Evolutionary conservation across 345 rosid species (phyloP).

Genomic region (Camelina laxa): DNA sequence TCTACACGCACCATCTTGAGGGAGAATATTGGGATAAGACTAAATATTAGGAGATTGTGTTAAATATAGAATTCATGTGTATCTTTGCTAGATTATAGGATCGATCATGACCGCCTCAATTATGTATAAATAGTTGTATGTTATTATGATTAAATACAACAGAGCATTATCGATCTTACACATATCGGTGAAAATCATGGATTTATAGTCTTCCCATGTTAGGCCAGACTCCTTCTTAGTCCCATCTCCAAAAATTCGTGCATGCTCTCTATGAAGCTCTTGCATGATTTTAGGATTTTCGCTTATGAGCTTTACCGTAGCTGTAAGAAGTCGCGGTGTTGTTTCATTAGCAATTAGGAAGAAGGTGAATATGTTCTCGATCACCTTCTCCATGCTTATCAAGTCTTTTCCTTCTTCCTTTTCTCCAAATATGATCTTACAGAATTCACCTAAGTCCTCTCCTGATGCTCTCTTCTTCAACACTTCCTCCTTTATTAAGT

Average conservation of each 20-base stretch:
- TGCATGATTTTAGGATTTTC: constrained; percentile 24
- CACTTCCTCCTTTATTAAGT: constrained; percentile 4
- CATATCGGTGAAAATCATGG: constrained; percentile 43
- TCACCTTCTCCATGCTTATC: constrained; percentile 5
- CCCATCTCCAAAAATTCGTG: neutral
- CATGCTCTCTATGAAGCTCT: constrained; percentile 33
- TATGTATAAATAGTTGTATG: too few species aligned
- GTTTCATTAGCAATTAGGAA: constrained; percentile 32
- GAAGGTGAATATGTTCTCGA: constrained; percentile 10
- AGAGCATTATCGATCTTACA: too few species aligned
- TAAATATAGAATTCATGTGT: too few species aligned
- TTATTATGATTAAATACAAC: too few species aligned
- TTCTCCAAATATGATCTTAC: constrained; percentile 18
- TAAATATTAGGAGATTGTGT: too few species aligned
- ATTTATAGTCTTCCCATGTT: constrained; percentile 38
- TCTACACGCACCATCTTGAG: too few species aligned
- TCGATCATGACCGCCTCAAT: too few species aligned
- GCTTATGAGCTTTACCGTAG: constrained; percentile 21
- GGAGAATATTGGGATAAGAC: too few species aligned
- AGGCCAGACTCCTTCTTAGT: neutral
- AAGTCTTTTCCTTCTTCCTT: constrained; percentile 3
- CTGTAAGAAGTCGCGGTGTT: constrained; percentile 5
- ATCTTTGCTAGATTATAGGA: too few species aligned
- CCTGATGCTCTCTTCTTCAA: constrained; percentile 13
- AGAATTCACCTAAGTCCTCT: constrained; percentile 21